These are phyloP conservation scores for Chaetomium globosum DNA, from an alignment of 2,329 filamentous ascomycete species.

Conservation along the genomic window DNA sequence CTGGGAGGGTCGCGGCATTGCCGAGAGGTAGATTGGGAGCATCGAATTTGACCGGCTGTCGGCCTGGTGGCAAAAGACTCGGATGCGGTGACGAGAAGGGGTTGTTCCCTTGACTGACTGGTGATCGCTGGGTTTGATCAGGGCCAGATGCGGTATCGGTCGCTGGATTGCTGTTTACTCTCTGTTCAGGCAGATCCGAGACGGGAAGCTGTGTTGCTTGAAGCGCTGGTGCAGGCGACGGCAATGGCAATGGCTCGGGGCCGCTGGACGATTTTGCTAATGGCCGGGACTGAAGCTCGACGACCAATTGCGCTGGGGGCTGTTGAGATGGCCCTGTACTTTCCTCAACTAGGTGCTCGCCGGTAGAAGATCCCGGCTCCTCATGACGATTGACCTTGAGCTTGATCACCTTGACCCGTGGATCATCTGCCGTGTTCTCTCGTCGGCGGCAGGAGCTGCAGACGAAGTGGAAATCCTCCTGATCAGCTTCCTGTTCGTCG, in stretches of 20 bases:
- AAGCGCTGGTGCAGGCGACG: not conserved
- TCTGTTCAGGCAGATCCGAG: not conserved
- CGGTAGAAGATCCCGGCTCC: conserved; percentile 35
- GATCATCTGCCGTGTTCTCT: conserved; percentile 64
- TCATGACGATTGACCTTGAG: conserved; percentile 51
- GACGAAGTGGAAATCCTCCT: conserved; percentile 83
- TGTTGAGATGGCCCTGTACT: not conserved
- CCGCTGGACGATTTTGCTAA: conserved; percentile 10
- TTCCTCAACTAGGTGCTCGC: conserved; percentile 22
- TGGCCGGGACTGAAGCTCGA: conserved; percentile 36
- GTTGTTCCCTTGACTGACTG: conserved; percentile 42
- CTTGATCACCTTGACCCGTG: conserved; percentile 56
- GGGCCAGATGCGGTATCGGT: not conserved
- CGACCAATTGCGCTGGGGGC: conserved; percentile 33
- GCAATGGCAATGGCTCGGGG: not conserved
- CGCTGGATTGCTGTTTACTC: not conserved
- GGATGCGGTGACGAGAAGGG: conserved; percentile 51
- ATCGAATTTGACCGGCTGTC: conserved; percentile 45
- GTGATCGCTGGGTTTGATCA: conserved; percentile 32
- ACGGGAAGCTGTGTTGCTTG: not conserved
- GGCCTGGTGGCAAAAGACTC: conserved; percentile 44
- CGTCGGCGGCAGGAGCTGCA: conserved; percentile 76
- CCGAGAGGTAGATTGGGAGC: conserved; percentile 44
- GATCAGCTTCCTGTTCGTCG: conserved; percentile 74
- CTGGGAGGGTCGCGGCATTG: conserved; percentile 43